Conservation (phyloP, 2,329 filamentous ascomycete genomes). For the Orbilia javanica region DNA sequence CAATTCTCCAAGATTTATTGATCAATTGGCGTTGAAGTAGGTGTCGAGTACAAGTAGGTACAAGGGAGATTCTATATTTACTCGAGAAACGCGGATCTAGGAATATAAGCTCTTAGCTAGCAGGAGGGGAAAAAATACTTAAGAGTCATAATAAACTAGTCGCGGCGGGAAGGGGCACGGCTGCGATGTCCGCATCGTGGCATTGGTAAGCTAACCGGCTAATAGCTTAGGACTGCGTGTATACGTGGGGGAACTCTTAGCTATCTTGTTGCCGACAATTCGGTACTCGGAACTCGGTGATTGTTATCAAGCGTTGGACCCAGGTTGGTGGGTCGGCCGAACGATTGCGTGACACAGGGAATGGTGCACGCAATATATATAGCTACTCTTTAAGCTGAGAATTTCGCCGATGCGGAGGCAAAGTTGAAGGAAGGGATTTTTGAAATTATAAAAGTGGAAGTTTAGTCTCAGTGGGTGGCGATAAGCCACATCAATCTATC, state of each 20-base stretch:
- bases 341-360: constrained; percentile 52
- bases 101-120: not conserved
- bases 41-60: not conserved
- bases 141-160: not conserved
- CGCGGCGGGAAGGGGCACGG: not conserved
- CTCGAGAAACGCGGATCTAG: not conserved
- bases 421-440: not conserved
- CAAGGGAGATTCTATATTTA: too few relatives aligned
- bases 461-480: not conserved
- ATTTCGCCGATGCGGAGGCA: constrained; percentile 20
- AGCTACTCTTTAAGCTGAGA: not conserved
- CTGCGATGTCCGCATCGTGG: not conserved
- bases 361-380: constrained; percentile 36
- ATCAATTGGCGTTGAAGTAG: not conserved
- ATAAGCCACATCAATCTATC: not conserved
- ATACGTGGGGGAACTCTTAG: constrained; percentile 15
- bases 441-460: not conserved
- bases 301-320: constrained; percentile 24
- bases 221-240: constrained; percentile 1
- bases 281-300: constrained; percentile 31
- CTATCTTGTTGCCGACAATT: constrained; percentile 31
- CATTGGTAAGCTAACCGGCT: constrained; percentile 3
- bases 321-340: constrained; percentile 46
- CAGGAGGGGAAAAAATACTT: not conserved
- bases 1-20: not conserved